Evolutionary conservation across 2,329 filamentous ascomycete species (phyloP).

Genomic region (Atkinsonella hypoxylon): DNA sequence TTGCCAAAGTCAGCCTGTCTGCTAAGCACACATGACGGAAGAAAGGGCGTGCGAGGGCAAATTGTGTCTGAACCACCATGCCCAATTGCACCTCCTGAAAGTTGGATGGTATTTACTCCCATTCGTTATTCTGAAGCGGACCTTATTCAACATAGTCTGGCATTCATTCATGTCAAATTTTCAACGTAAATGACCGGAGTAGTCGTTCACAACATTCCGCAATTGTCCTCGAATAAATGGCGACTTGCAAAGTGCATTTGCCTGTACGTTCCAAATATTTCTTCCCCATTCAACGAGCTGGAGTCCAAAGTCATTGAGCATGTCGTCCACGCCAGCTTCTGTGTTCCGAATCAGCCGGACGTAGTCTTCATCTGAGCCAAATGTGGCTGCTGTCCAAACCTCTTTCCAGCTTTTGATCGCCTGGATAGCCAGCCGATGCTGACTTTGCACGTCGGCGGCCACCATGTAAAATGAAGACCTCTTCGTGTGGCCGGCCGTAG

Average conservation of each 20-base stretch:
- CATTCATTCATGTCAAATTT: too few relatives aligned
- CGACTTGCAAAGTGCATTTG: slow-evolving; percentile 17
- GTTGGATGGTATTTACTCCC: too few relatives aligned
- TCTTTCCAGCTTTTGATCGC: slow-evolving; percentile 29
- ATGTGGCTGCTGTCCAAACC: slow-evolving; percentile 27
- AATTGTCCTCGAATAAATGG: slow-evolving; percentile 13
- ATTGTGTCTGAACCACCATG: too few relatives aligned
- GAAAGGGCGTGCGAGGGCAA: too few relatives aligned
- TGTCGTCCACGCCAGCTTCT: slow-evolving; percentile 4
- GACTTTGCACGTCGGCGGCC: slow-evolving; percentile 27
- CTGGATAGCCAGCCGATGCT: slow-evolving; percentile 16
- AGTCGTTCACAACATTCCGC: background rate
- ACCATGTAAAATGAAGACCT: slow-evolving; percentile 42
- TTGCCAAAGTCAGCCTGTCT: too few relatives aligned
- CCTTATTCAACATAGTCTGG: too few relatives aligned
- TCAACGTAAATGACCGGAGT: too few relatives aligned
- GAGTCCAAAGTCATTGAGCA: slow-evolving; percentile 25
- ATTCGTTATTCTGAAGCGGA: too few relatives aligned
- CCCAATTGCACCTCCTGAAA: too few relatives aligned
- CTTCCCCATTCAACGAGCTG: slow-evolving; percentile 19
- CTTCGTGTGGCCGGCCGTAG: slow-evolving; percentile 23
- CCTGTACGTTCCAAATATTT: slow-evolving; percentile 24
- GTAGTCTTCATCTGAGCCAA: slow-evolving; percentile 20
- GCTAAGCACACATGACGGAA: too few relatives aligned
- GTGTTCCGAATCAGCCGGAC: slow-evolving; percentile 1